Evolutionary conservation across 768 basidiomycete genomes (phyloP).

Genomic region (Boletus insuetus): DNA sequence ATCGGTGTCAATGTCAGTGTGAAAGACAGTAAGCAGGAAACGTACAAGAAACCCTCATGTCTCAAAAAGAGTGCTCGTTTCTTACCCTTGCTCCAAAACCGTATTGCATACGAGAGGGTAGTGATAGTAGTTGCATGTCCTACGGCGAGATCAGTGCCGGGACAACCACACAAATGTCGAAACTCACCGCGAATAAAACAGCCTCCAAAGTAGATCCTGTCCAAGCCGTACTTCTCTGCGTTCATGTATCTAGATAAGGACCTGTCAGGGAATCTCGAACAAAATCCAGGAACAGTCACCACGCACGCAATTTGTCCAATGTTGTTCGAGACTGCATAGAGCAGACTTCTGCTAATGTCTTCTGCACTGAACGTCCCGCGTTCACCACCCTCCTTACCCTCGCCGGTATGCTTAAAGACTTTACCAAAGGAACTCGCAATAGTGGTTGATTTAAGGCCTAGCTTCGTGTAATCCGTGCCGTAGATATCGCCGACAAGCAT

Average conservation of each 20-base stretch:
- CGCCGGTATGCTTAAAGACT: slow-evolving; percentile 86
- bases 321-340: slow-evolving; percentile 98
- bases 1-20: slow-evolving; percentile 1
- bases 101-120: slow-evolving; percentile 96
- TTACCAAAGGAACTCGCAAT: slow-evolving; percentile 99
- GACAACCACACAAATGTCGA: background rate
- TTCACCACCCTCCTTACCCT: slow-evolving; percentile 34
- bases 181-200: slow-evolving; percentile 93
- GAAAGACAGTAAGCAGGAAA: slow-evolving; percentile 18
- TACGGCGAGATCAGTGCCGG: slow-evolving; percentile 30
- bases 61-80: slow-evolving; percentile 95
- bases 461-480: slow-evolving; percentile 92
- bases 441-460: slow-evolving; percentile 96
- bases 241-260: slow-evolving; percentile 74
- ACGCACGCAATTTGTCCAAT: slow-evolving; percentile 99
- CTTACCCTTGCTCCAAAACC: slow-evolving; percentile 98
- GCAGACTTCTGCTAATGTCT: slow-evolving; percentile 90
- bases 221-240: slow-evolving; percentile 95
- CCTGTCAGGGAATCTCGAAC: slow-evolving; percentile 12
- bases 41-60: slow-evolving; percentile 96
- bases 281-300: slow-evolving; percentile 7
- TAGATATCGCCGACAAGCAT: slow-evolving; percentile 99
- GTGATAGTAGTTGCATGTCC: slow-evolving; percentile 97
- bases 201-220: slow-evolving; percentile 98
- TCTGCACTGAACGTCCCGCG: slow-evolving; percentile 81